These are phyloP conservation scores for Russula dissimulans DNA, from an alignment of 768 basidiomycete species.

Conservation along the genomic window DNA sequence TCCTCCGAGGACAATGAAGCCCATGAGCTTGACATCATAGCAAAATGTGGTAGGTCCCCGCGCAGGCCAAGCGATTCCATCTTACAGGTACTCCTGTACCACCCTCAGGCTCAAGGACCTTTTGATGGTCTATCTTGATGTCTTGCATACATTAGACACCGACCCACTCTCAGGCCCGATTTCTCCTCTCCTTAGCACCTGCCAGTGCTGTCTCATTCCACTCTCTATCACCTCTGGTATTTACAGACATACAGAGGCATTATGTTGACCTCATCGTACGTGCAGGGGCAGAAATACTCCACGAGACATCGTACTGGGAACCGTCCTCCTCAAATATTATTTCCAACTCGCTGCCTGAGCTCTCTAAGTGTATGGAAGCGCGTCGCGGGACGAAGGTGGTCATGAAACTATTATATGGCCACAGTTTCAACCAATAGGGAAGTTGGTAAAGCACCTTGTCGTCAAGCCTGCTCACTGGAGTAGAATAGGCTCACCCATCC, in stretches of 20 bases:
- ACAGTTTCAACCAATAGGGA: conserved; percentile 38
- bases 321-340: conserved; percentile 43
- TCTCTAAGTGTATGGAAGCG: conserved; percentile 35
- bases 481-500: no score
- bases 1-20: background rate
- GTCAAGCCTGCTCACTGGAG: no score
- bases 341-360: conserved; percentile 30
- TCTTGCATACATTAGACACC: conserved; percentile 46
- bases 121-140: conserved; percentile 45
- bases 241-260: conserved; percentile 66
- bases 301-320: conserved; percentile 59
- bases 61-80: conserved; percentile 49
- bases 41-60: conserved; percentile 44
- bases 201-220: conserved; percentile 44
- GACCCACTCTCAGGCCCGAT: conserved; percentile 48
- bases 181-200: conserved; percentile 47
- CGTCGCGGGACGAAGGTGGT: conserved; percentile 41
- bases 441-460: conserved; percentile 6
- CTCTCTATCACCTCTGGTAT: conserved; percentile 54
- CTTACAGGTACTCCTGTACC: conserved; percentile 36
- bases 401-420: conserved; percentile 62
- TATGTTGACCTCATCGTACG: conserved; percentile 52
- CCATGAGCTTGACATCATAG: conserved; percentile 37
- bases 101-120: background rate
- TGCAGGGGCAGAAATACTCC: conserved; percentile 54